Percentiles rank a stretch among this genome's conserved stretches.
Conservation (phyloP, 2,329 filamentous ascomycete genomes). For the Xylaria arbuscula region DNA sequence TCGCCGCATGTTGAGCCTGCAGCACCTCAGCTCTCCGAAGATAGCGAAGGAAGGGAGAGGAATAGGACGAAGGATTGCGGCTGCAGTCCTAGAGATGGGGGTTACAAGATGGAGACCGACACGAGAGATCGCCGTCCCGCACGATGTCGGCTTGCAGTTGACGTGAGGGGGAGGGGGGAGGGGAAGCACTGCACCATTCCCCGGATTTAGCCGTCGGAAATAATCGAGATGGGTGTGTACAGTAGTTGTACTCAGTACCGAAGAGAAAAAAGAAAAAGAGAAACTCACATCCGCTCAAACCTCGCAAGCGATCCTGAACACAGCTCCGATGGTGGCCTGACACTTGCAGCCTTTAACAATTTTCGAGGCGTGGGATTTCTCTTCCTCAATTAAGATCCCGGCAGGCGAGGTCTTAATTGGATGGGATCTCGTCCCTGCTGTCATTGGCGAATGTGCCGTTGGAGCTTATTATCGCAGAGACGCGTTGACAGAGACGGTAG, state of each 20-base stretch:
- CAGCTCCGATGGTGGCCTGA: slow-evolving; percentile 7
- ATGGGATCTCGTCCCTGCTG: slow-evolving; percentile 2
- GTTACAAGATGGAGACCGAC: not conserved
- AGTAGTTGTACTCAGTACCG: not conserved
- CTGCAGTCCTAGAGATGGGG: slow-evolving; percentile 16
- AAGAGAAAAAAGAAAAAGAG: slow-evolving; percentile 1
- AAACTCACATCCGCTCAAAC: slow-evolving; percentile 17
- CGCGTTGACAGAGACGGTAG: not conserved
- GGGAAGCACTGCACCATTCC: slow-evolving; percentile 6
- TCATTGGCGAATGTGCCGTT: slow-evolving; percentile 24
- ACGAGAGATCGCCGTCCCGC: slow-evolving; percentile 22
- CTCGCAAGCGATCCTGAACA: slow-evolving; percentile 17
- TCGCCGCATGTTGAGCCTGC: slow-evolving; percentile 17
- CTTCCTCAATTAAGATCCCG: slow-evolving; percentile 13
- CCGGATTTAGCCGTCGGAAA: slow-evolving; percentile 40
- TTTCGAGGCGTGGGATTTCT: slow-evolving; percentile 22
- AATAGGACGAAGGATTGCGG: not conserved
- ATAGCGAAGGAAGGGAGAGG: not conserved
- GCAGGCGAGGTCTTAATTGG: slow-evolving; percentile 23
- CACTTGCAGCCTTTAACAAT: slow-evolving; percentile 18
- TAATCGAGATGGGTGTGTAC: slow-evolving; percentile 28
- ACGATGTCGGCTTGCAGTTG: slow-evolving; percentile 14
- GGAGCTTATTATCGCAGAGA: slow-evolving; percentile 20
- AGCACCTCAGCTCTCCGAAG: slow-evolving; percentile 20
- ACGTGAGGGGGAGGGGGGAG: not conserved